A percentile compares a stretch with the other conserved stretches of the same genome.
Conservation (phyloP, 371 early-diverging fungal genomes). For the Mortierella sp. region DNA sequence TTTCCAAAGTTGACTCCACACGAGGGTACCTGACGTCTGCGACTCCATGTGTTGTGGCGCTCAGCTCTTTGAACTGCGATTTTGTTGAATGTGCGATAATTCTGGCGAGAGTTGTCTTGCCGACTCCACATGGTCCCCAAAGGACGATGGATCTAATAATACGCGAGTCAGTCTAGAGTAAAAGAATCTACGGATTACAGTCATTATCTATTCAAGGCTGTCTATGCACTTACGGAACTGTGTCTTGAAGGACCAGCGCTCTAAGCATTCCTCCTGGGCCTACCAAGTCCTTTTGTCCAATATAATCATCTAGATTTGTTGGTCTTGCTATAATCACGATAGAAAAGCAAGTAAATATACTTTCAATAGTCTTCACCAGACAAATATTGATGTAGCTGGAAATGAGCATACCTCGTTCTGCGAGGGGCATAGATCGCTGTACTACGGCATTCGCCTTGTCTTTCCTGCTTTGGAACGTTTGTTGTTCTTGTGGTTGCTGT, state of each 20-base stretch:
- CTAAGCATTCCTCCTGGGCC: conserved; percentile 74
- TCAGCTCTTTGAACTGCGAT: conserved; percentile 77
- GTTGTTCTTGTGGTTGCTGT: conserved; percentile 12
- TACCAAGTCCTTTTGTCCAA: conserved; percentile 81
- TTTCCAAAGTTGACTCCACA: background rate
- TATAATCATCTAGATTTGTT: conserved; percentile 67
- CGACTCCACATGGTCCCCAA: conserved; percentile 88
- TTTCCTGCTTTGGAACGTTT: conserved; percentile 12
- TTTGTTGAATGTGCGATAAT: conserved; percentile 76
- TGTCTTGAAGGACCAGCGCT: conserved; percentile 71
- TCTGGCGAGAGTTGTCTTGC: conserved; percentile 88
- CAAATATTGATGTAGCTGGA: background rate
- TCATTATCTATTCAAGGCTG: background rate
- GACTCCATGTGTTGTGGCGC: conserved; percentile 78
- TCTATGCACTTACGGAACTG: conserved; percentile 69
- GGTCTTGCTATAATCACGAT: conserved; percentile 69
- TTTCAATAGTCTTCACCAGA: background rate
- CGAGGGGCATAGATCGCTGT: conserved; percentile 47
- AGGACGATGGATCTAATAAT: conserved; percentile 63
- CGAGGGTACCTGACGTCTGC: conserved; percentile 71
- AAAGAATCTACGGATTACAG: background rate
- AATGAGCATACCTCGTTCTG: conserved; percentile 41
- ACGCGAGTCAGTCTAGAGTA: background rate
- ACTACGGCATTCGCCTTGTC: conserved; percentile 40
- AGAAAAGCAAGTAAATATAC: background rate